Conservation (phyloP, 208 protist species). For the Acanthamoeba triangularis region DNA sequence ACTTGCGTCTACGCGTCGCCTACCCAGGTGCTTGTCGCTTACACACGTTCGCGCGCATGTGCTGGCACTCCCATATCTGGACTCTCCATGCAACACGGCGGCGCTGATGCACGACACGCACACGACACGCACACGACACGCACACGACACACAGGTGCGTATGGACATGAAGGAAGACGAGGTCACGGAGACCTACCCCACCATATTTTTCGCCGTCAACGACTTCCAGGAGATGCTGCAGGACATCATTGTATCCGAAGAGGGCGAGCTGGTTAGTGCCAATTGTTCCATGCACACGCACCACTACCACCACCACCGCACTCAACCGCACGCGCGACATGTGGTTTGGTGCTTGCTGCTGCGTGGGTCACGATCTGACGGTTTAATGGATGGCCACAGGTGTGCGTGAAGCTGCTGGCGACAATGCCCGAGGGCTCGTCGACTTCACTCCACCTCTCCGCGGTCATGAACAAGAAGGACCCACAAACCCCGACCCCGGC, state of each 20-base stretch:
- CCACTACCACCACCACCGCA: too few relatives aligned
- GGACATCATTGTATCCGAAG: slow-evolving; percentile 9
- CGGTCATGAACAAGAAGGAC: background rate
- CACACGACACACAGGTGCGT: slow-evolving; percentile 29
- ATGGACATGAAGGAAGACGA: slow-evolving; percentile 65
- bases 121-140: too few relatives aligned
- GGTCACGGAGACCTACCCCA: slow-evolving; percentile 49
- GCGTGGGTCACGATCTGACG: too few relatives aligned
- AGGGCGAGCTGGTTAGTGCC: background rate
- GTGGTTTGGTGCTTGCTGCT: too few relatives aligned
- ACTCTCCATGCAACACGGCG: background rate
- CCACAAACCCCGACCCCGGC: background rate
- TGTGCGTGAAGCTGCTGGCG: slow-evolving; percentile 60
- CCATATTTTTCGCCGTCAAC: slow-evolving; percentile 68
- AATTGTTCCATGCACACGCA: background rate
- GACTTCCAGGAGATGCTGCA: slow-evolving; percentile 46
- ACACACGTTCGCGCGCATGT: background rate
- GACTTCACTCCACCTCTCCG: background rate
- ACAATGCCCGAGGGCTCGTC: slow-evolving; percentile 1
- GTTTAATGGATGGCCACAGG: background rate
- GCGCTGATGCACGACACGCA: background rate
- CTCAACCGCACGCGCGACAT: too few relatives aligned
- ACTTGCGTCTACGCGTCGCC: slow-evolving; percentile 20
- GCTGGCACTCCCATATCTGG: background rate
- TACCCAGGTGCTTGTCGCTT: background rate